phyloP scores from a whole-genome alignment of 106 monocot genomes.

The Apostasia ramifera region DNA sequence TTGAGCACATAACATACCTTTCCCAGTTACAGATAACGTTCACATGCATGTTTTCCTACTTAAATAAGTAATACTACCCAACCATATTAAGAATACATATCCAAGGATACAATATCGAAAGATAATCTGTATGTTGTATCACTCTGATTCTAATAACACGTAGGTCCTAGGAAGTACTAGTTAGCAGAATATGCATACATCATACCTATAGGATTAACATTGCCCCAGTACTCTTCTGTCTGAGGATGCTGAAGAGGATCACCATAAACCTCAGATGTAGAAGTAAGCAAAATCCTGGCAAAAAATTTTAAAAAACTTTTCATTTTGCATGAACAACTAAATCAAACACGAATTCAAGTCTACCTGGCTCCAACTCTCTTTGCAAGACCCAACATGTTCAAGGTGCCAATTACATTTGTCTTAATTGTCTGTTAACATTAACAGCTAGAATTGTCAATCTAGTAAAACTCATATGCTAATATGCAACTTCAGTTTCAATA shows the following conservation, averaged over 20 bases:
- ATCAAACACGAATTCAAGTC: not conserved
- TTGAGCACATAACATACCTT: too few species aligned
- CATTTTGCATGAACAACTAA: not conserved
- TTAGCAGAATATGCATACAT: too few species aligned
- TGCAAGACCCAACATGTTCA: constrained; percentile 97
- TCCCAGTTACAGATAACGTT: too few species aligned
- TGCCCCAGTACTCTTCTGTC: constrained; percentile 95
- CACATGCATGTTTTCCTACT: too few species aligned
- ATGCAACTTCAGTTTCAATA: too few species aligned
- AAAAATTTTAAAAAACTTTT: not conserved
- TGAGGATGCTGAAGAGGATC: constrained; percentile 98
- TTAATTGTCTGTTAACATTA: constrained; percentile 74
- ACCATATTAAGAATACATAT: too few species aligned
- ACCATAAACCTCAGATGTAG: constrained; percentile 97
- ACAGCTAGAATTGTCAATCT: not conserved
- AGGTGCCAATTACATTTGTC: constrained; percentile 95
- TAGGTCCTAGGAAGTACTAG: too few species aligned
- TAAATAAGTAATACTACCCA: too few species aligned
- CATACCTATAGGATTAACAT: constrained; percentile 96
- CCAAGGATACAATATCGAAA: too few species aligned
- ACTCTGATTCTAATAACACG: too few species aligned
- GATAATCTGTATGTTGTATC: too few species aligned
- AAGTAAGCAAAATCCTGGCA: constrained; percentile 85
- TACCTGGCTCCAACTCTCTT: constrained; percentile 97
- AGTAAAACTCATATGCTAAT: too few species aligned